Base-by-base conservation (phyloP, 2,329 filamentous ascomycete genomes). In the Didymella exigua region DNA sequence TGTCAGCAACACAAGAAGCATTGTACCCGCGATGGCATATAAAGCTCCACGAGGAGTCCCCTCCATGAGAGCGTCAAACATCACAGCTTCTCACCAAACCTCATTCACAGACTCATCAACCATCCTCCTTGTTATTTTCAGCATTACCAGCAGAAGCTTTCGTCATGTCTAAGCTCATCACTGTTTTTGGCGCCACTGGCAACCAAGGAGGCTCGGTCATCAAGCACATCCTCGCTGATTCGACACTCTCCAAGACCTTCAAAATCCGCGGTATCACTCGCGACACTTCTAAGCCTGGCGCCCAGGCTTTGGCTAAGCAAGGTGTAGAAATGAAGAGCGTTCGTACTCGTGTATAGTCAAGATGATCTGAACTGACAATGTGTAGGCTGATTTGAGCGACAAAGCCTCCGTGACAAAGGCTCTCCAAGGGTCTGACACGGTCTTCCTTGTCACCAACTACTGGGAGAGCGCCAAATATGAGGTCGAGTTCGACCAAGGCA, bases 131-230 rank as follows among this genome's bases (percentile, higher is more conserved):
- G 9, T 5, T 6, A 29, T 9, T 14, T 36, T 5, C 14, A 38
- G 14, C n/a, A 21, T 11, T 7, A n/a, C 9, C 23, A 4, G 6
- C 18, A 6, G 10, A 11, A 30, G 3, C 9, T 4, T 19, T n/a
- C n/a, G 27, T 21, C 33, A 68, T 68, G 67, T 66, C 63, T 9
- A 69, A 69, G 30, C 54, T 66, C 44, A 59, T 70, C 33, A 67
- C 62, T 27, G 74, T 84, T 21, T 81, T 83, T 45, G 81, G 82
- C 8, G 81, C 81, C 19, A 84, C 82, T 0, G 81, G 82, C 54
- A 75, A 80, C 30, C 82, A 84, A 65, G 82, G 82, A 16, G 72
- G 79, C 10, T 80, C 79, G 8, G 73, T 83, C 8, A 71, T 83
- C 49, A 67, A 77, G 42, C 67, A 73, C 23, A 71, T 84, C 10